Evolutionary conservation across 192 early-diverging fungal species (phyloP), one percentile per base, ranked within the genome.

Genomic region (Gonapodya prolifera): DNA sequence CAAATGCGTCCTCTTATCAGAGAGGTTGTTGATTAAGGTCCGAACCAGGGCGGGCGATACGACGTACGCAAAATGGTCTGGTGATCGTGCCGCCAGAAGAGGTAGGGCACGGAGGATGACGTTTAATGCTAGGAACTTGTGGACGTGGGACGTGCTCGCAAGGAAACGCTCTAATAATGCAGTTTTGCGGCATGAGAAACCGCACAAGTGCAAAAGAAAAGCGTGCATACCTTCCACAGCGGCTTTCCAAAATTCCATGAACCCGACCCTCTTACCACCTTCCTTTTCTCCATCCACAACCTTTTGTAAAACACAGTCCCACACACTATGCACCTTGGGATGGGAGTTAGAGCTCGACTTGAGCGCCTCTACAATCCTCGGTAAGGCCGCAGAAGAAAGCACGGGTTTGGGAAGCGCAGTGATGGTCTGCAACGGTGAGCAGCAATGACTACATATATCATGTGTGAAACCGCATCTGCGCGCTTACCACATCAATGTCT

Each of bases 121-220:
- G 75, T 93, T 89, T 84, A 96, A 93, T 69, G 94, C 96, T 88
- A 96, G 91, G 84, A 88, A 94, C 82, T 92, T 94, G 79, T 93
- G 90, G 80, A 94, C 93, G 83, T 96, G 91, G 2, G 89, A 86
- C 0, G 89, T 84, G 35, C 86, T 87, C 78, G 45, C 45, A 61
- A 97, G 96, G 70, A 97, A 83, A 1, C 88, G 85, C 34, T 91
- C 89, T 88, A 81, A 34, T 33, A 23, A 61, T 61, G 45, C 8
- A 80, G 23, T 29, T 33, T 34, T 69, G 30, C 33, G 34, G 73
- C 32, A 78, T 1, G 33, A 45, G 69, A 31, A 69, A 30, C 2
- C 33, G 1, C 33, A 29, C 1, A 75, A 70, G 1, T 8, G 30
- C 23, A 35, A 29, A 75, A 76, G 34, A 1, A 31, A 34, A 74